Base-by-base conservation (phyloP, 805 yeast genomes). In the Ogataea trehalophila region DNA sequence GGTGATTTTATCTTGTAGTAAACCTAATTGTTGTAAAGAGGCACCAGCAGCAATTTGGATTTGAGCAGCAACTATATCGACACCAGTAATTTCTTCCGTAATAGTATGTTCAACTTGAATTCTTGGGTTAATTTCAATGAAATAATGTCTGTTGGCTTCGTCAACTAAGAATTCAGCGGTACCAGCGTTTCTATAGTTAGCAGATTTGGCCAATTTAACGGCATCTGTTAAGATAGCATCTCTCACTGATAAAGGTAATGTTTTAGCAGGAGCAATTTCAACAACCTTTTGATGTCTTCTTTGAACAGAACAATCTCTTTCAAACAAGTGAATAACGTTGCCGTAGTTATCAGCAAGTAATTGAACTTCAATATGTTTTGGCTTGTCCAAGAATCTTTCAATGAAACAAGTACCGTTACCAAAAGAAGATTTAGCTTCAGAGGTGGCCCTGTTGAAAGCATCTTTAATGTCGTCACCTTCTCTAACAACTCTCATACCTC, bases 41-140 rank as follows among this genome's bases (percentile, higher is more conserved):
- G 99, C 99, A 62, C 99, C 99, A 2, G 98, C 98, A 41, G 98
- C 97, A 62, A 92, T 89, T 75, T 92, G 99, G 63, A 92, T 91
- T 76, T 92, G 99, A 16, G 98, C 98, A 52, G 98, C 96, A 35
- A 92, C 98, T 55, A 92, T 76, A 71, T 92, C 99, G 52, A 92
- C 94, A 57, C 99, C 99, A 13, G 99, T 94, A 67, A 92, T 94
- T 72, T 92, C 99, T 73, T 92, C 99, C 46, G 98, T 91, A 70
- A 92, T 94, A 44, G 99, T 92, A 73, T 92, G 99, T 76, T 92
- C 99, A 51, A 94, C 98, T 74, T 92, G 99, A 62, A 80, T 92
- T 76, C 99, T 85, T 55, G 99, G 99, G 75, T 94, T 94, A 74
- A 92, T 92, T 74, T 92, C 99, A 67, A 92, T 92, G 67, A 92